These are phyloP conservation scores for Fusarium sp. DNA, from an alignment of 2,329 filamentous ascomycete species.

Conservation along the genomic window DNA sequence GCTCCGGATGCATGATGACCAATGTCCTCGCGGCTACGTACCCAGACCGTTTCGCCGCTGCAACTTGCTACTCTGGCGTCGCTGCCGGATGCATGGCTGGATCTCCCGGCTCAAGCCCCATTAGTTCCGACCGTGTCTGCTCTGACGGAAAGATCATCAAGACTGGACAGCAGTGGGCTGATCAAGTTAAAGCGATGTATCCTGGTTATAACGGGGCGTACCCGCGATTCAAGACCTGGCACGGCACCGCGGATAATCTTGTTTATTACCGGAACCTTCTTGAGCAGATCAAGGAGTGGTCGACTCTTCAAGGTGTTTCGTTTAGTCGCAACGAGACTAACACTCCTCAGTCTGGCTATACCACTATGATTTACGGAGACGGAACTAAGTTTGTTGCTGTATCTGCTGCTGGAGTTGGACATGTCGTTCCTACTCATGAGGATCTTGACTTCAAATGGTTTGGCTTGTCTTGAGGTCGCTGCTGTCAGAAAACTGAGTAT, in stretches of 20 bases:
- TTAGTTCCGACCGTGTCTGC: background rate
- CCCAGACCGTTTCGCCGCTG: conserved; percentile 2
- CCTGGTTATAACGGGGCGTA: conserved; percentile 1
- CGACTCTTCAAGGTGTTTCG: background rate
- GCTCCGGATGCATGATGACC: conserved; percentile 17
- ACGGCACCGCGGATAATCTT: background rate
- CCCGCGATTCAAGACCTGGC: background rate
- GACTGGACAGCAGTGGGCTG: conserved; percentile 1
- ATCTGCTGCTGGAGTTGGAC: conserved; percentile 4
- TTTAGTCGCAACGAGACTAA: background rate
- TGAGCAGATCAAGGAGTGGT: conserved; percentile 15
- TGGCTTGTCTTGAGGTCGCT: background rate
- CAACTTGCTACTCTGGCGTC: conserved; percentile 9
- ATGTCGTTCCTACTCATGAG: background rate
- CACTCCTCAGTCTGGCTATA: background rate
- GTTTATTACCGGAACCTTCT: conserved; percentile 8
- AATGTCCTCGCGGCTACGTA: conserved; percentile 10
- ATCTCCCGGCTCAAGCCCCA: background rate
- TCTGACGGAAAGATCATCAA: background rate
- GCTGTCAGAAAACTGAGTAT: fast-evolving
- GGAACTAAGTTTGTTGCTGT: conserved; percentile 6
- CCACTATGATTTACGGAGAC: background rate
- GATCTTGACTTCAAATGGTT: conserved; percentile 16
- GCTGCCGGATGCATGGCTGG: conserved; percentile 7
- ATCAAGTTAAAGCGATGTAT: background rate